A percentile compares a stretch with the other conserved stretches of the same genome.
phyloP scores from a whole-genome alignment of 108 stramenopile genomes.

The Ochromonas danica region DNA sequence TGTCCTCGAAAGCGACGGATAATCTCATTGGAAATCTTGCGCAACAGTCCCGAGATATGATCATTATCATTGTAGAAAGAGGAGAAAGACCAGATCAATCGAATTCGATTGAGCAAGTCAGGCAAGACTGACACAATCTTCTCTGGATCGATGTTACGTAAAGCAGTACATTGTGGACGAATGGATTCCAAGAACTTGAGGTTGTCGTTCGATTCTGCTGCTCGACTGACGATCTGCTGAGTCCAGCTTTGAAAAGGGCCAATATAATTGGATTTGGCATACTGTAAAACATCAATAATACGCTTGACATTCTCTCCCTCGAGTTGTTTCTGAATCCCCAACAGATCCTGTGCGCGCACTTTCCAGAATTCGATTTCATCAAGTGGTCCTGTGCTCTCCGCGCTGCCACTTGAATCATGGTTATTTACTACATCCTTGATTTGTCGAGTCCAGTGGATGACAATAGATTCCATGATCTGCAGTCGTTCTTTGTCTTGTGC shows the following conservation, averaged over 20 bases:
- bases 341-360: slow-evolving; percentile 56
- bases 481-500: slow-evolving; percentile 59
- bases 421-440: slow-evolving; percentile 61
- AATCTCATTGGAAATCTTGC: slow-evolving; percentile 64
- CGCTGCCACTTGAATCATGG: slow-evolving; percentile 47
- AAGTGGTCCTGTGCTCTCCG: slow-evolving; percentile 60
- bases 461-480: slow-evolving; percentile 62
- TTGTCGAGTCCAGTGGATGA: slow-evolving; percentile 68
- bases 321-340: slow-evolving; percentile 63
- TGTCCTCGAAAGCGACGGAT: slow-evolving; percentile 42
- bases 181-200: slow-evolving; percentile 60
- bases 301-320: slow-evolving; percentile 54
- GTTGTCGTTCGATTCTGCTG: slow-evolving; percentile 55
- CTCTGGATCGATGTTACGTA: slow-evolving; percentile 53
- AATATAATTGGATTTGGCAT: slow-evolving; percentile 54
- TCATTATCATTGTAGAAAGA: slow-evolving; percentile 61
- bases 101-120: slow-evolving; percentile 55
- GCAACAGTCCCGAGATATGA: slow-evolving; percentile 53
- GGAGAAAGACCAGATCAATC: slow-evolving; percentile 61
- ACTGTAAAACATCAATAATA: slow-evolving; percentile 46
- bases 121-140: slow-evolving; percentile 62
- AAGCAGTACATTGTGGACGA: slow-evolving; percentile 36
- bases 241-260: slow-evolving; percentile 55
- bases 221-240: slow-evolving; percentile 40
- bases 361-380: slow-evolving; percentile 69